A percentile compares a stretch with the other conserved stretches of the same genome.
Evolutionary conservation across 75 land plant genomes (phyloP).

Genomic region (Selaginella tamariscina): DNA sequence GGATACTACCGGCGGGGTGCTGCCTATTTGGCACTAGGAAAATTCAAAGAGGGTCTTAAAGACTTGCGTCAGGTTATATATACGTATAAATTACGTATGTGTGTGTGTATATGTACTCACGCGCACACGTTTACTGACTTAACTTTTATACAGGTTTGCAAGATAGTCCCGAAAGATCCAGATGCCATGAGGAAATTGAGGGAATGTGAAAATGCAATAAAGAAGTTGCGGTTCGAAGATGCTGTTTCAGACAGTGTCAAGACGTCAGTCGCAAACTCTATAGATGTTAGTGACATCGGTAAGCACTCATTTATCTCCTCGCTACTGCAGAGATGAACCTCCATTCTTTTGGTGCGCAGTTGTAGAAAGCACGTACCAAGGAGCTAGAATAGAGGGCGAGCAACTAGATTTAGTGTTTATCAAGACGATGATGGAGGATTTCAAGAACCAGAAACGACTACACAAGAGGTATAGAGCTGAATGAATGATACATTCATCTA

Average conservation of each 20-base stretch:
- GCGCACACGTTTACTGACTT: background rate
- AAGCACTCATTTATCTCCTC: no score
- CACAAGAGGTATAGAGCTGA: conserved; percentile 67
- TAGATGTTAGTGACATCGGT: conserved; percentile 75
- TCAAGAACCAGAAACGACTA: conserved; percentile 69
- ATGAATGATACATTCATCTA: background rate
- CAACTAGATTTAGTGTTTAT: conserved; percentile 65
- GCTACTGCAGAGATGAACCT: no score
- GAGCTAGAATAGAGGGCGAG: conserved; percentile 89
- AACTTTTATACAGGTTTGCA: conserved; percentile 46
- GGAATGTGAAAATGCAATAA: conserved; percentile 92
- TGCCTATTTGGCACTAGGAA: conserved; percentile 90
- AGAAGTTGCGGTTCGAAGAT: conserved; percentile 80
- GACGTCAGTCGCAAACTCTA: conserved; percentile 49
- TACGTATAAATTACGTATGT: no score
- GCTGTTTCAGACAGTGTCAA: conserved; percentile 40
- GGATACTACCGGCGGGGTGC: conserved; percentile 94
- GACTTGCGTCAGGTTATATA: conserved; percentile 78
- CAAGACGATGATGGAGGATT: conserved; percentile 94
- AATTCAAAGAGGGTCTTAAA: conserved; percentile 84
- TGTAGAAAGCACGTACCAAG: conserved; percentile 69
- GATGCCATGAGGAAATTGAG: conserved; percentile 83
- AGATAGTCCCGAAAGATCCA: conserved; percentile 84
- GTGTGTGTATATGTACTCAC: background rate
- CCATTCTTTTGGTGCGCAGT: conserved; percentile 32